Base-by-base conservation (phyloP, 2,329 filamentous ascomycete species). In the Trichoderma lentiforme region DNA sequence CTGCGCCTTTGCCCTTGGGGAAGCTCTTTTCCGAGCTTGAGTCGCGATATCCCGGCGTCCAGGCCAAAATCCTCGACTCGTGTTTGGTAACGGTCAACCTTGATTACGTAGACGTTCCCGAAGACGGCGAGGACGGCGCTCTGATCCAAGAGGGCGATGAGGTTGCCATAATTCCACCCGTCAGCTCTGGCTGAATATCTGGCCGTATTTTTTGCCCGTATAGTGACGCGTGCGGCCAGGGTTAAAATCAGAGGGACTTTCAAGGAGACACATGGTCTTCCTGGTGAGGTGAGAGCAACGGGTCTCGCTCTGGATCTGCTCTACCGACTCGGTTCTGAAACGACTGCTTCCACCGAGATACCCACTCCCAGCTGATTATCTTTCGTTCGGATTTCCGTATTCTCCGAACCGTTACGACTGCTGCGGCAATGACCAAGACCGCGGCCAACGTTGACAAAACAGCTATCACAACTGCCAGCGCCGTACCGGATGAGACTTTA, bases 161-260 rank as follows among this genome's bases (percentile, higher is more conserved):
- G 83, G 93, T 97, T 70, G 94, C 92, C 56, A 92, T 97, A 43
- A 95, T 97, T 71, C 93, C 94, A 39, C 93, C 94, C 11, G 94
- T 97, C 75, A 97, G 93, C 84, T 94, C 93, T 47, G 93, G 93
- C 5, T 96, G 81, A 86, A 71, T 30, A 28, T 9, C 18, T 28
- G 26, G 28, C 36, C 15, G 7, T 53, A 28, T 12, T 28, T 21
- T 57, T n/a, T 8, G 21, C 5, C 5, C 39, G 26, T 26, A 14
- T 30, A 28, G 34, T 28, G 1, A 62, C 14, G 18, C 53, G 15
- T 14, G 18, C 1, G 47, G 34, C 24, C 18, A 5, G 58, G 4
- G 24, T 15, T 71, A 12, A 32, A 62, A 66, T 8, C 34, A 69
- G 39, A 70, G 5, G 8, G 18, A 14, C 6, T 24, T 7, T 18